Base-by-base conservation (phyloP, 768 basidiomycete species). In the Chlorophyllum brunneum region DNA sequence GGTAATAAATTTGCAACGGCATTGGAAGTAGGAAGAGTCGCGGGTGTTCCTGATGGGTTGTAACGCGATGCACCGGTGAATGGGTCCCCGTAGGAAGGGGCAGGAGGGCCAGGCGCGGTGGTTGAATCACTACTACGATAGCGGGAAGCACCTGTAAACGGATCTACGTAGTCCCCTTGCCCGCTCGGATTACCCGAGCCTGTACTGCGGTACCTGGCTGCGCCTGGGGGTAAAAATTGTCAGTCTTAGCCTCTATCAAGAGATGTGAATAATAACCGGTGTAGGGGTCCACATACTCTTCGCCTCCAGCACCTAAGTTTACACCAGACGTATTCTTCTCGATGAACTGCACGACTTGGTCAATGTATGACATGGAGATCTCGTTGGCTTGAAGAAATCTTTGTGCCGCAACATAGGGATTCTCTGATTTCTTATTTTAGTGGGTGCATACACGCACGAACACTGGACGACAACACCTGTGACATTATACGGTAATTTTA, bases 401-500 rank as follows among this genome's bases (percentile, higher is more conserved):
- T 65, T 95, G 90, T 0, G 97, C 97, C 5, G 92, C 95, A 9
- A 73, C 65, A 67, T 84, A 98, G 0, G 95, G 88, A 66, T 98
- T 98, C 59, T 98, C 95, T 97, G 61, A 22, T n/a, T n/a, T n/a
- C 34, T 42, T 5, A 37, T 36, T 11, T 55, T 24, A 45, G 22
- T 37, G 18, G 34, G 46, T 11, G 45, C 45, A 22, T n/a, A 11
- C 24, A 4, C 34, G 45, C n/a, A 50, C 18, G 54, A 57, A 16
- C 18, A 20, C 27, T 45, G 36, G 31, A 36, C 33, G 22, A 34
- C 65, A 79, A 51, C 56, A 90, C 94, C 95, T 39, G 82, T 79
- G 22, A 80, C 83, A 65, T 98, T 98, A 67, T 91, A 98, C 0
- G 95, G 95, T 18, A 99, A 77, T 63, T 98, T 98, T 57, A 98